These are phyloP conservation scores for Suillus ampliporus DNA, from an alignment of 768 basidiomycete species.

Conservation along the genomic window DNA sequence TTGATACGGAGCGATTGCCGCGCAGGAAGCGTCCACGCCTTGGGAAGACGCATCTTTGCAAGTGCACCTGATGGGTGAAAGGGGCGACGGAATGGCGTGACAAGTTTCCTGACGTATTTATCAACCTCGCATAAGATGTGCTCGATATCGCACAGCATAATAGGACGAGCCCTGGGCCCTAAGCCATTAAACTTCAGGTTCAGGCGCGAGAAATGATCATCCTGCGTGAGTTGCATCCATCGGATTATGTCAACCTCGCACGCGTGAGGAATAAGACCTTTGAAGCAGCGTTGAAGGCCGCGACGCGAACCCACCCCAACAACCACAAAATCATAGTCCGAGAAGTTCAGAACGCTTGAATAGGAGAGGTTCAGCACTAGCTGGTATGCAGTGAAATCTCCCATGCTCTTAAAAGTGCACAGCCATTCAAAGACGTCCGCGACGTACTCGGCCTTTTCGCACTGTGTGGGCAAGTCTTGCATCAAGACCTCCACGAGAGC, in stretches of 20 bases:
- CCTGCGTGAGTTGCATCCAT: conserved; percentile 66
- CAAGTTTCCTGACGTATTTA: conserved; percentile 65
- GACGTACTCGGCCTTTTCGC: conserved; percentile 57
- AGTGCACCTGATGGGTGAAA: conserved; percentile 42
- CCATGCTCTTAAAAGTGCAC: conserved; percentile 69
- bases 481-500: conserved; percentile 63
- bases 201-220: conserved; percentile 63
- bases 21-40: conserved; percentile 59
- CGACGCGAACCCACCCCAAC: conserved; percentile 69
- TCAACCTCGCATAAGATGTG: conserved; percentile 82
- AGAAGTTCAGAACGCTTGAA: conserved; percentile 61
- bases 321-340: conserved; percentile 71
- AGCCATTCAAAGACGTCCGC: conserved; percentile 69
- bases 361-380: conserved; percentile 66
- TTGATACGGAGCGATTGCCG: conserved; percentile 49
- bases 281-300: conserved; percentile 75
- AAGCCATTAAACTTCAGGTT: conserved; percentile 58
- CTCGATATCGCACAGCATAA: conserved; percentile 76
- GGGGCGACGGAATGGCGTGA: conserved; percentile 43
- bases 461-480: conserved; percentile 57
- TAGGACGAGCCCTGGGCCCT: conserved; percentile 52
- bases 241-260: conserved; percentile 65
- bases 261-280: conserved; percentile 42
- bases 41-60: conserved; percentile 45
- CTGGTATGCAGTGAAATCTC: conserved; percentile 76